Base-by-base conservation (phyloP, 805 yeast species). In the Yamadazyma philogaea region DNA sequence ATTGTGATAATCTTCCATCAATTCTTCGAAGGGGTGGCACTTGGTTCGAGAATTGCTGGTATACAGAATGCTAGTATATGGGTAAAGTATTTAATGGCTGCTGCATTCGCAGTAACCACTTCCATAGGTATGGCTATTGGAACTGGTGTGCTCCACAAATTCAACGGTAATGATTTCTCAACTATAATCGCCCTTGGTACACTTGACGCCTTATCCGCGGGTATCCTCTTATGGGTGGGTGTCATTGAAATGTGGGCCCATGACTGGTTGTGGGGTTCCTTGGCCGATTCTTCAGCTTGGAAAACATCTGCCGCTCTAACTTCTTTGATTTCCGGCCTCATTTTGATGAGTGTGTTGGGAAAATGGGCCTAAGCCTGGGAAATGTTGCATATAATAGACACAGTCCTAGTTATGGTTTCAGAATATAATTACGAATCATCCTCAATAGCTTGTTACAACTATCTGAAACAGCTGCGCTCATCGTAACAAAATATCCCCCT, bases 101-200 rank as follows among this genome's bases (percentile, higher is more conserved):
- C 38, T 1, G 42, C 39, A 5, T 61, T 48, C 44, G 50, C 59
- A 2, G 14, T 57, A 8, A 53, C 55, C 30, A 60, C 65, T 6
- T 64, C 66, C 11, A 40, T 61, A 27, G 61, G 63, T 21, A 61
- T 60, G 61, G 65, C 63, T 7, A 61, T 61, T 20, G 66, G 66
- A 20, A 54, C 55, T 34, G 66, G 64, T 7, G 55, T 51, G 2
- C 43, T 59, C 42, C 38, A 54, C 4, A 42, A 45, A n/a, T 63
- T 57, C 45, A 56, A 57, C 37, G 64, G 64, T 10, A 59, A 60
- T 38, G 58, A 60, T 27, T 57, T 57, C 7, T 40, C 48, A 24
- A 60, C 68, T 6, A 44, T 60, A n/a, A 54, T 62, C 34, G 64
- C 61, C n/a, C 43, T 59, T 22, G 68, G 66, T 3, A 59, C 63